Conservation (phyloP, 2,329 filamentous ascomycete genomes). For the Meredithiella fracta region DNA sequence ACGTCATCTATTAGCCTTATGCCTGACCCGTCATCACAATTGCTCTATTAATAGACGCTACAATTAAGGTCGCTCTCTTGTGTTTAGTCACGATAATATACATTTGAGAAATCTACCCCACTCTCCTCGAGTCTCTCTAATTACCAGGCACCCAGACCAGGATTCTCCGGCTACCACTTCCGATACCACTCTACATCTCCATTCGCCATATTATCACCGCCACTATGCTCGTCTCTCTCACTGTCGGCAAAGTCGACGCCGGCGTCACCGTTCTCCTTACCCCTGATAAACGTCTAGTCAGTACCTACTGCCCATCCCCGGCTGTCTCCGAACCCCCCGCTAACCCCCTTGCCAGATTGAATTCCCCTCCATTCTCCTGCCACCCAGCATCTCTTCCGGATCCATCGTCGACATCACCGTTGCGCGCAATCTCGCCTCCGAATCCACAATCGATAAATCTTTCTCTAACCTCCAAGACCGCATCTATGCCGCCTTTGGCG, state of each 20-base stretch:
- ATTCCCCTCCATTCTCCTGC: constrained; percentile 92
- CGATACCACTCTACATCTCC: neutral
- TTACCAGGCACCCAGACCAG: neutral
- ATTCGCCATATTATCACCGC: neutral
- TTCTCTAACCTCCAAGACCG: constrained; percentile 78
- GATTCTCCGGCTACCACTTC: neutral
- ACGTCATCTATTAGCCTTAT: too few relatives aligned
- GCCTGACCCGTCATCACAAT: too few relatives aligned
- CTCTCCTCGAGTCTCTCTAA: too few relatives aligned
- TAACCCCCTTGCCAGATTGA: constrained; percentile 53
- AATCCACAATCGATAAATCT: constrained; percentile 53
- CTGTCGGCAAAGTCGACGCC: constrained; percentile 97
- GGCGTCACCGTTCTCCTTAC: constrained; percentile 94
- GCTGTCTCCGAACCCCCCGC: neutral
- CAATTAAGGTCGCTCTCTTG: too few relatives aligned
- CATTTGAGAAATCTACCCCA: too few relatives aligned
- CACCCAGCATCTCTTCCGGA: constrained; percentile 84
- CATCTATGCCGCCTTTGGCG: constrained; percentile 76
- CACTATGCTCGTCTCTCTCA: constrained; percentile 84
- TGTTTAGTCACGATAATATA: too few relatives aligned
- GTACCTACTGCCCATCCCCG: constrained; percentile 20
- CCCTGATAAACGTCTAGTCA: constrained; percentile 86
- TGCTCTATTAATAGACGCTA: too few relatives aligned
- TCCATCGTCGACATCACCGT: constrained; percentile 98
- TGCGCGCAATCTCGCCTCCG: constrained; percentile 65